phyloP scores from a whole-genome alignment of 352 stramenopile genomes.

The Globisporangium rhizosaccharum region DNA sequence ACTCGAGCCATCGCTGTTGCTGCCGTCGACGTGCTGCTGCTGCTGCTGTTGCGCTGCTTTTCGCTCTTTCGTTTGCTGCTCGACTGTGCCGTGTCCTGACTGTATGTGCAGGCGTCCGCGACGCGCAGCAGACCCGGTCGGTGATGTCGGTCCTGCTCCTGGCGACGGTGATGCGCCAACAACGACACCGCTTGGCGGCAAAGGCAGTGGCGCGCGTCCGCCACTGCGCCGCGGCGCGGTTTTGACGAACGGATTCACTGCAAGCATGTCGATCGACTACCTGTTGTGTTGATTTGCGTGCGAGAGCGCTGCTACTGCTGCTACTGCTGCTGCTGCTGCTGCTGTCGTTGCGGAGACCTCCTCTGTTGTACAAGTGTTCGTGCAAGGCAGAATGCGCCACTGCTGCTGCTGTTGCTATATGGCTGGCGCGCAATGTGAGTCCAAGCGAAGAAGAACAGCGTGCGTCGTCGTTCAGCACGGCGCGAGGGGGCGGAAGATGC shows the following conservation, averaged over 20 bases:
- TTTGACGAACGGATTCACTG: constrained; percentile 3
- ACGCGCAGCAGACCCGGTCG: background rate
- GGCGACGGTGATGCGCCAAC: no score
- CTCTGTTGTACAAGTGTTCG: no score
- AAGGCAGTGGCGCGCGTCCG: background rate
- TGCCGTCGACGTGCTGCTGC: constrained; percentile 1
- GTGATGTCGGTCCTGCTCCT: background rate
- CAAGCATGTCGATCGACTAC: background rate
- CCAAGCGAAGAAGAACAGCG: no score
- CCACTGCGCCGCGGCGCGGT: background rate
- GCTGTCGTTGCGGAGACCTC: no score
- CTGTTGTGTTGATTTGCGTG: background rate
- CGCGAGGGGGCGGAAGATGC: no score
- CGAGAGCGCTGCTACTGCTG: background rate
- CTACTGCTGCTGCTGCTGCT: background rate
- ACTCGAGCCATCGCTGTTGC: background rate
- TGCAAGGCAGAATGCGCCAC: background rate
- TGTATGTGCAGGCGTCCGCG: constrained; percentile 1
- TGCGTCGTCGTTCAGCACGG: no score
- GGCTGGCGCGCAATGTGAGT: no score
- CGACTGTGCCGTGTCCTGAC: background rate
- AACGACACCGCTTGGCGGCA: background rate
- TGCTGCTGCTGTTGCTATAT: no score
- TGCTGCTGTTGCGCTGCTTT: background rate
- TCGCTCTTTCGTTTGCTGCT: background rate